phyloP scores from a whole-genome alignment of 164 flowering plant species.

The Chimonanthus praecox region DNA sequence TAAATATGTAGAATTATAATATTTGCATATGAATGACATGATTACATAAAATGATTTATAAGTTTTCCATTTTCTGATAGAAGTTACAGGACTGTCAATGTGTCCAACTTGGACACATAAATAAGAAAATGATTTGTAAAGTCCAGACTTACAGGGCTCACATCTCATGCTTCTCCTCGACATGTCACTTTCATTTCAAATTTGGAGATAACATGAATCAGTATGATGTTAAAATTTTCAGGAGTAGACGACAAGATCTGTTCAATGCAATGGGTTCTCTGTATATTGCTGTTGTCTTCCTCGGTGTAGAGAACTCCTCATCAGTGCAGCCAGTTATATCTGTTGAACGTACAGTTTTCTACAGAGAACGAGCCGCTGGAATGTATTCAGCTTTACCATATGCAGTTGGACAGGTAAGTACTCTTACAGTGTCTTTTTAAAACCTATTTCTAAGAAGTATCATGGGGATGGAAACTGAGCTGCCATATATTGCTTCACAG shows the following conservation, averaged over 20 bases:
- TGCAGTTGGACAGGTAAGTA: slow-evolving; percentile 84
- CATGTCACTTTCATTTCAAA: background rate
- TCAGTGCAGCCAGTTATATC: slow-evolving; percentile 97
- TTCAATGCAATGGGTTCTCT: slow-evolving; percentile 93
- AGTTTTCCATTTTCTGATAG: too few species aligned
- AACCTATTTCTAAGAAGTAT: too few species aligned
- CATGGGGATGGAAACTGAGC: too few species aligned
- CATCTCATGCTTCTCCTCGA: too few species aligned
- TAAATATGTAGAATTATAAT: too few species aligned
- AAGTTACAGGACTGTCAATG: too few species aligned
- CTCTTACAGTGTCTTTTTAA: background rate
- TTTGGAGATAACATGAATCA: background rate
- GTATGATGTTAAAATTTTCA: slow-evolving; percentile 20
- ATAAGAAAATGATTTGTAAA: too few species aligned
- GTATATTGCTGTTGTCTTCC: slow-evolving; percentile 80
- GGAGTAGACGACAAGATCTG: slow-evolving; percentile 75
- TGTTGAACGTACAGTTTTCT: slow-evolving; percentile 88
- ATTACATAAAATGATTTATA: too few species aligned
- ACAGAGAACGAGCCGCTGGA: slow-evolving; percentile 95
- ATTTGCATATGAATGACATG: too few species aligned
- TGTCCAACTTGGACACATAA: too few species aligned
- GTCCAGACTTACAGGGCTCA: too few species aligned
- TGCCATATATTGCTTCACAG: background rate
- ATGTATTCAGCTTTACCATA: slow-evolving; percentile 91
- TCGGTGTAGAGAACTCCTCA: slow-evolving; percentile 74